These are phyloP conservation scores for Trametes maxima DNA, from an alignment of 768 basidiomycete genomes.

Conservation along the genomic window DNA sequence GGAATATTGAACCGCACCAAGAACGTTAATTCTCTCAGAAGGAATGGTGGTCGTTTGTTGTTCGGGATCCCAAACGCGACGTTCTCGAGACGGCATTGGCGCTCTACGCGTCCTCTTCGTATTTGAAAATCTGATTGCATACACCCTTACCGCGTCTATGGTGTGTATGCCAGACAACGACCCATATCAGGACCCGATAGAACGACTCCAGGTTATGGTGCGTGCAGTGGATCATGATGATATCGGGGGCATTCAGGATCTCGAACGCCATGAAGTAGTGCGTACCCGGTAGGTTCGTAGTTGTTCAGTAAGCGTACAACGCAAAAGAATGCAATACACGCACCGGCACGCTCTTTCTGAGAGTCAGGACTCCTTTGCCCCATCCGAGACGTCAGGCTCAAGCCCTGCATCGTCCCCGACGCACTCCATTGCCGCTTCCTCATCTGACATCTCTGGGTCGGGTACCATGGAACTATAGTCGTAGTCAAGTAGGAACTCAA, in stretches of 20 bases:
- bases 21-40: neutral
- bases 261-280: neutral
- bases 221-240: neutral
- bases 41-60: neutral
- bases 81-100: neutral
- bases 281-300: neutral
- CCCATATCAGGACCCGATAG: slow-evolving; percentile 21
- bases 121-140: neutral
- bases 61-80: neutral
- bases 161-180: slow-evolving; percentile 10
- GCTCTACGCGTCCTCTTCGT: neutral
- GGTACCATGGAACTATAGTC: slow-evolving; percentile 17
- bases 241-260: neutral
- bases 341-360: neutral
- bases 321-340: too few species aligned
- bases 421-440: neutral
- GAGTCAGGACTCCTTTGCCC: neutral
- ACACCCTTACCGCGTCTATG: neutral
- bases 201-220: slow-evolving; percentile 22
- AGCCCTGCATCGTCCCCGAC: neutral
- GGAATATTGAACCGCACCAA: neutral
- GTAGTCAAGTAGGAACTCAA: slow-evolving; percentile 20
- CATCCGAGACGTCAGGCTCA: neutral
- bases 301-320: too few species aligned
- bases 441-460: neutral